phyloP scores from a whole-genome alignment of 768 basidiomycete species.

The Russula ochroleuca region DNA sequence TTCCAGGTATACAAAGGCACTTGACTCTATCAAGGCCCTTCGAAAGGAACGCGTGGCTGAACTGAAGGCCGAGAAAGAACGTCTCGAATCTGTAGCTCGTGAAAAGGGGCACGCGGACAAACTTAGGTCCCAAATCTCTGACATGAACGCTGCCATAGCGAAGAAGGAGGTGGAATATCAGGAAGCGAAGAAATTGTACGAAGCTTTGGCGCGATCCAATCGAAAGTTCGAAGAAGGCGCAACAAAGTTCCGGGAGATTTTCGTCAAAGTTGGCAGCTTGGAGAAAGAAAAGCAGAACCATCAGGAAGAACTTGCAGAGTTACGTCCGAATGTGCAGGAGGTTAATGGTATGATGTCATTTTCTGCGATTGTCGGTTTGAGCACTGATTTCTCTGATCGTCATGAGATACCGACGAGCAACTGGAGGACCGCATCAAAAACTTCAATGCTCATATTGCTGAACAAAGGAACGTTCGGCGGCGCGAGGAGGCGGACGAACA shows the following conservation, averaged over 20 bases:
- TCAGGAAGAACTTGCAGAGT: slow-evolving; percentile 56
- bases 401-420: slow-evolving; percentile 67
- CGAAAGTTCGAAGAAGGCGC: slow-evolving; percentile 77
- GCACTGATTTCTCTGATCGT: slow-evolving; percentile 1
- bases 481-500: slow-evolving; percentile 50
- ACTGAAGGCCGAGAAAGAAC: slow-evolving; percentile 89
- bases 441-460: slow-evolving; percentile 54
- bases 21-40: slow-evolving; percentile 84
- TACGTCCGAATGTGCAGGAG: slow-evolving; percentile 61
- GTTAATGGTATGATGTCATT: slow-evolving; percentile 48
- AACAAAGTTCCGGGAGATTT: slow-evolving; percentile 81
- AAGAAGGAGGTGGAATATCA: slow-evolving; percentile 73
- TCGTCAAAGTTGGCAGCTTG: slow-evolving; percentile 61
- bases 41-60: slow-evolving; percentile 89
- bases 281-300: slow-evolving; percentile 58
- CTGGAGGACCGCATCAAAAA: slow-evolving; percentile 53
- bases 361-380: not conserved
- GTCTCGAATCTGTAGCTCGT: slow-evolving; percentile 65
- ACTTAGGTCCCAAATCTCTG: slow-evolving; percentile 60
- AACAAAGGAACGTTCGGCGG: slow-evolving; percentile 47
- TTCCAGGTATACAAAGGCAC: slow-evolving; percentile 88
- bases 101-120: slow-evolving; percentile 89
- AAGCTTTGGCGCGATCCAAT: slow-evolving; percentile 63
- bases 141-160: slow-evolving; percentile 57
- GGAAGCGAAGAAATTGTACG: slow-evolving; percentile 59